phyloP scores from a whole-genome alignment of 176 grass and related monocot genomes.

The Oryza meyeriana region DNA sequence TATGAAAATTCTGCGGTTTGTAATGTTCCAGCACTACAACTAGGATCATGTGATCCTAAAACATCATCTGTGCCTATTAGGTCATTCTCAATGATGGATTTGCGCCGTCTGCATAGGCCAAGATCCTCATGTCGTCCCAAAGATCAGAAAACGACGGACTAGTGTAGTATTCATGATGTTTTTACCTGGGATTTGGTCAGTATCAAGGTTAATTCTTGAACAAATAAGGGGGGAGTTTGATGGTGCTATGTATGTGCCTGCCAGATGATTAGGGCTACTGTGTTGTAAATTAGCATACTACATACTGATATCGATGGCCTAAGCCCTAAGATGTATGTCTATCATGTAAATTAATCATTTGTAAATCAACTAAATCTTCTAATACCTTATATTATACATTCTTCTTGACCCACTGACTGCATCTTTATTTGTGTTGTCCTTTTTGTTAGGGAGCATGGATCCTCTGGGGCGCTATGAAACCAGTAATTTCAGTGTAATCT shows the following conservation, averaged over 20 bases:
- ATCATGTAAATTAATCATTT: slow-evolving; percentile 12
- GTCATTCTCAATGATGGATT: slow-evolving; percentile 41
- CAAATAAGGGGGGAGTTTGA: background rate
- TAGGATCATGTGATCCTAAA: background rate
- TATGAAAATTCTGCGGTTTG: background rate
- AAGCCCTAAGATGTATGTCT: background rate
- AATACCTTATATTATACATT: background rate
- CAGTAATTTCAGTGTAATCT: background rate
- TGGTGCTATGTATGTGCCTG: background rate
- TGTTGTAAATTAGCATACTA: slow-evolving; percentile 31
- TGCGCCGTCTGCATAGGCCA: slow-evolving; percentile 24
- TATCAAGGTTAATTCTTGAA: background rate
- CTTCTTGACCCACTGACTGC: background rate
- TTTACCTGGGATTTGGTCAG: background rate
- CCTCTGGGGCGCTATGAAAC: background rate
- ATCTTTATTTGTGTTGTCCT: background rate
- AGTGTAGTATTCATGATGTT: background rate
- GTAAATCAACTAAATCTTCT: slow-evolving; percentile 16
- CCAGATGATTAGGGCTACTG: slow-evolving; percentile 2
- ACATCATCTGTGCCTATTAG: slow-evolving; percentile 18
- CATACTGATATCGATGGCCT: background rate
- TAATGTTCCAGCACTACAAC: background rate
- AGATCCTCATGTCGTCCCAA: slow-evolving; percentile 9
- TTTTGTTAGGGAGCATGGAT: background rate
- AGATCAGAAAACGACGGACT: slow-evolving; percentile 3